Conservation (phyloP, 176 grass and related monocot species). For the sorghum (Sorghum bicolor) region DNA sequence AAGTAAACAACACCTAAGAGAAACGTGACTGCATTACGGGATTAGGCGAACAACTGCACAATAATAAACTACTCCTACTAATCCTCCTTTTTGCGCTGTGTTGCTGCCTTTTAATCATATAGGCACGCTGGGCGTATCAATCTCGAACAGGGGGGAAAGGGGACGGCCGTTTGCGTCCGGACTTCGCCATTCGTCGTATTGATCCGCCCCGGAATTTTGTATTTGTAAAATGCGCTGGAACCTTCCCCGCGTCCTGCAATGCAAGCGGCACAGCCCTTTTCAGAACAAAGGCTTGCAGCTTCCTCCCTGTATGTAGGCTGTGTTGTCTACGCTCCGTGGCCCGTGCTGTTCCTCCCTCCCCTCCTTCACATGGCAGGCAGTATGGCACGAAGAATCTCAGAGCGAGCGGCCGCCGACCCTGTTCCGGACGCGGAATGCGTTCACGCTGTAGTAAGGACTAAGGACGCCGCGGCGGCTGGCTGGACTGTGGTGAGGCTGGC, state of each 20-base stretch:
- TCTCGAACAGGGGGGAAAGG: neutral
- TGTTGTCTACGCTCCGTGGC: too few species aligned
- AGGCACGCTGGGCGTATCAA: neutral
- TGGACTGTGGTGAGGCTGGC: too few species aligned
- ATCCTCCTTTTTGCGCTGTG: neutral
- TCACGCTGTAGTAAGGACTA: too few species aligned
- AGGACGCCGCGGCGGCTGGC: neutral
- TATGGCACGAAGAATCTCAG: neutral
- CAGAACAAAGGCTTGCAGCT: neutral
- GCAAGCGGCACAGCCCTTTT: neutral
- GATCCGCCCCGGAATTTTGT: neutral
- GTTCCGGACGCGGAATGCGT: neutral
- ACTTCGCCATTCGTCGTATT: neutral
- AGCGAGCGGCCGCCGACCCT: neutral
- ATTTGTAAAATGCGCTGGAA: neutral
- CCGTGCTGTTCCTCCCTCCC: neutral
- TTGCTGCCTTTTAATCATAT: neutral
- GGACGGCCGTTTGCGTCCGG: neutral
- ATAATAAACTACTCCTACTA: neutral
- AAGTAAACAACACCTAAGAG: too few species aligned
- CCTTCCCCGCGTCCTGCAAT: neutral
- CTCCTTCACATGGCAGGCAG: neutral
- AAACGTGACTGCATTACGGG: constrained; percentile 7
- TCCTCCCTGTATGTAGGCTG: neutral
- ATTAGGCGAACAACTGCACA: neutral